A percentile compares a stretch with the other conserved stretches of the same genome.
Evolutionary conservation across 495 filamentous ascomycete species (phyloP).

Genomic region (Daldinia caldariorum): DNA sequence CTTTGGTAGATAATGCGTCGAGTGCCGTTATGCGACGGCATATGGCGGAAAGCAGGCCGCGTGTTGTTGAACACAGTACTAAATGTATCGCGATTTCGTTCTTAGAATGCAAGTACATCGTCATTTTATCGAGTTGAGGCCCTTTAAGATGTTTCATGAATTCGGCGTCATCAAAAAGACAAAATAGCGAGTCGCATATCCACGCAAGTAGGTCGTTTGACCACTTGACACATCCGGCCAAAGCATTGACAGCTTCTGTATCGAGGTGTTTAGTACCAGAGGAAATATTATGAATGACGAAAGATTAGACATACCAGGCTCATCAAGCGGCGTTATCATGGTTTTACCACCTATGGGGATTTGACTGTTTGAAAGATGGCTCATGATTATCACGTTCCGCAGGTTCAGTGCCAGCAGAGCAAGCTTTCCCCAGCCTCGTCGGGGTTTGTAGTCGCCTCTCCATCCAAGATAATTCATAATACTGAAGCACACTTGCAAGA

Average conservation of each 20-base stretch:
- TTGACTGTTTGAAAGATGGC: constrained; percentile 67
- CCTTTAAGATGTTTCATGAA: constrained; percentile 56
- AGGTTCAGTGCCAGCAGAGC: constrained; percentile 79
- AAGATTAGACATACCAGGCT: constrained; percentile 63
- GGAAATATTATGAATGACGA: not conserved
- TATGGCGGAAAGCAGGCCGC: constrained; percentile 73
- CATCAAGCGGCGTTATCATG: constrained; percentile 66
- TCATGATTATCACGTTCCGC: constrained; percentile 72
- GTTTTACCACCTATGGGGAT: constrained; percentile 43
- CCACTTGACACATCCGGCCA: constrained; percentile 71
- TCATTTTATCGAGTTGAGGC: constrained; percentile 60
- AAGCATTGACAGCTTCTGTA: constrained; percentile 62
- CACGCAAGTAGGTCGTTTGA: constrained; percentile 73
- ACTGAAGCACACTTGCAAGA: constrained; percentile 74
- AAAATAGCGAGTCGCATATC: constrained; percentile 72
- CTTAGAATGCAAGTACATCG: constrained; percentile 54
- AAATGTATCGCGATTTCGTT: constrained; percentile 71
- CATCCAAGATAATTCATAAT: constrained; percentile 75
- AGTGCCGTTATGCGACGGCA: constrained; percentile 69
- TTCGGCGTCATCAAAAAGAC: constrained; percentile 65
- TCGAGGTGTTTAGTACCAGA: constrained; percentile 6
- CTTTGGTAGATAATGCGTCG: constrained; percentile 52
- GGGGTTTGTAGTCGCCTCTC: constrained; percentile 65
- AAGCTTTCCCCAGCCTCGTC: constrained; percentile 72
- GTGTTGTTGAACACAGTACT: constrained; percentile 76